These are phyloP conservation scores for Heteromeles arbutifolia DNA, from an alignment of 306 rosid genomes.

Conservation along the genomic window DNA sequence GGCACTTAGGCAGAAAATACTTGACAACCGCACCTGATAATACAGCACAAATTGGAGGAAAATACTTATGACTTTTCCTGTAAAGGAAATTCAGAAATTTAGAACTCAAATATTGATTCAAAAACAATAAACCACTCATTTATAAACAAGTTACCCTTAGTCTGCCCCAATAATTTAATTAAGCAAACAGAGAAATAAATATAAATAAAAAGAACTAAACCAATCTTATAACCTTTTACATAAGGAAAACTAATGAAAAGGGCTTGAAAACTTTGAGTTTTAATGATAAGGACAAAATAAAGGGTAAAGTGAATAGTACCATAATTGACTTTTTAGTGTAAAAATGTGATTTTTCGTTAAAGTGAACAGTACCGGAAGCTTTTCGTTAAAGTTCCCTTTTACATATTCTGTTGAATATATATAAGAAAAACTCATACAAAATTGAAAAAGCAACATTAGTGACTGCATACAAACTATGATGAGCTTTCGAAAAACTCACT, in stretches of 20 bases:
- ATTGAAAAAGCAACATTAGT: background rate
- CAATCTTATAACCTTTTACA: background rate
- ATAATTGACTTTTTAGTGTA: too few relatives aligned
- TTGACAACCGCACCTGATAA: conserved; percentile 40
- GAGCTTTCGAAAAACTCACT: background rate
- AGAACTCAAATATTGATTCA: background rate
- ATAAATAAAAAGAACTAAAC: background rate
- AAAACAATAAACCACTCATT: conserved; percentile 1
- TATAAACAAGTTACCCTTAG: background rate
- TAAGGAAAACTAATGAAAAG: too few relatives aligned
- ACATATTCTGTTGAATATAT: background rate
- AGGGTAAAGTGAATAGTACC: too few relatives aligned
- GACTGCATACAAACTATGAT: background rate
- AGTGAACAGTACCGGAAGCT: too few relatives aligned
- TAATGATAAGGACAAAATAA: too few relatives aligned
- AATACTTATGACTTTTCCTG: conserved; percentile 36
- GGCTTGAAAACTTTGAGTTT: too few relatives aligned
- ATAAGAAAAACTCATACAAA: background rate
- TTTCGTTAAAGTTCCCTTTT: too few relatives aligned
- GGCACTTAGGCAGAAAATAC: background rate
- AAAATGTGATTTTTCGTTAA: too few relatives aligned
- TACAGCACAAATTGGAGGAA: conserved; percentile 31
- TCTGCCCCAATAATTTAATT: background rate
- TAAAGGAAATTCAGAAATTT: background rate
- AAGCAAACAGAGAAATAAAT: background rate